These are phyloP conservation scores for Batrachochytrium dendrobatidis DNA, from an alignment of 371 early-diverging fungal species.

Conservation along the genomic window DNA sequence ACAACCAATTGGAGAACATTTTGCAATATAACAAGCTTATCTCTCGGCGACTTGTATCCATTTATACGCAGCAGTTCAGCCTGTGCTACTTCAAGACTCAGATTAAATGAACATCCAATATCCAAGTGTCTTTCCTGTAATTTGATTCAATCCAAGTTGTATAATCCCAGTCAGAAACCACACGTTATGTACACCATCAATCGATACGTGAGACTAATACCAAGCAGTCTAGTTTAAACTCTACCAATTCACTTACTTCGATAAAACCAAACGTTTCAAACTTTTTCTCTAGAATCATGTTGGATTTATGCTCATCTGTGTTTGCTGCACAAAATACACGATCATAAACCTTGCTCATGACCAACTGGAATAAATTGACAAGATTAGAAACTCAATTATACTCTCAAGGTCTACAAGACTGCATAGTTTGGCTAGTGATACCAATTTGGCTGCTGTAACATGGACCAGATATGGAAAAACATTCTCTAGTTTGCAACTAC, in stretches of 20 bases:
- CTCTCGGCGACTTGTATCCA: slow-evolving; percentile 38
- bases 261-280: slow-evolving; percentile 35
- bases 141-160: not conserved
- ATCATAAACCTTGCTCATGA: slow-evolving; percentile 39
- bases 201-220: not conserved
- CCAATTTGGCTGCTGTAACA: not conserved
- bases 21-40: slow-evolving; percentile 39
- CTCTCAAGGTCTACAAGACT: not conserved
- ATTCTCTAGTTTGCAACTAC: no score
- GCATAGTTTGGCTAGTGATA: not conserved
- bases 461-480: not conserved
- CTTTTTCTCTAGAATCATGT: slow-evolving; percentile 25
- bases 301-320: slow-evolving; percentile 33
- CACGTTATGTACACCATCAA: not conserved
- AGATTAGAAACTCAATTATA: not conserved
- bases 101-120: slow-evolving; percentile 28
- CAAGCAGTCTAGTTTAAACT: not conserved
- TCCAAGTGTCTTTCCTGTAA: slow-evolving; percentile 43
- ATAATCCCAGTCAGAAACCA: not conserved
- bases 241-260: slow-evolving; percentile 11
- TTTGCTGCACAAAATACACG: slow-evolving; percentile 31
- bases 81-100: slow-evolving; percentile 30
- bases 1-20: slow-evolving; percentile 38
- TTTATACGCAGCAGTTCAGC: slow-evolving; percentile 37
- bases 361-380: slow-evolving; percentile 28